Conservation (phyloP, 495 filamentous ascomycete genomes). For the Hyaloscypha hepaticicola region DNA sequence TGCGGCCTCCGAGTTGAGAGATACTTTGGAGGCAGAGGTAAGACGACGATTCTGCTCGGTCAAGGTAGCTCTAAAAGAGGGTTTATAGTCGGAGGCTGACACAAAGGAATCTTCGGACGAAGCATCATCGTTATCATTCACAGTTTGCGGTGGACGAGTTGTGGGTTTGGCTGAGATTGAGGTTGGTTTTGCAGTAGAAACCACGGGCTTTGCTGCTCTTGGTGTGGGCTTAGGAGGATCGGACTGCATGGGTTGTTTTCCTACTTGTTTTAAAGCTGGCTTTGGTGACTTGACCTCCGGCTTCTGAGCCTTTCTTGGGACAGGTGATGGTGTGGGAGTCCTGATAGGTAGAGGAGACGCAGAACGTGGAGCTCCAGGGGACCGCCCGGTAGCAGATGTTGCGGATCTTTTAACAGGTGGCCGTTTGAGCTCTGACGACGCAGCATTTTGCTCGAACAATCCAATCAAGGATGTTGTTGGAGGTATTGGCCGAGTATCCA, state of each 20-base stretch:
- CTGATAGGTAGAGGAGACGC: conserved; percentile 4
- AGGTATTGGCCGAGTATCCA: conserved; percentile 54
- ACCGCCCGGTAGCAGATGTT: background rate
- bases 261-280: conserved; percentile 4
- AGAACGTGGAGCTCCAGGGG: background rate
- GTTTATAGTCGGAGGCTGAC: conserved; percentile 28
- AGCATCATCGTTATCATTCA: conserved; percentile 20
- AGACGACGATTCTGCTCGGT: conserved; percentile 6
- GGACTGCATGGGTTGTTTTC: background rate
- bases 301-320: conserved; percentile 9
- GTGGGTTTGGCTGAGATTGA: conserved; percentile 17
- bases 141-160: background rate
- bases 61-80: conserved; percentile 17
- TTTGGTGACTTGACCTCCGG: conserved; percentile 21
- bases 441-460: conserved; percentile 53
- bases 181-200: conserved; percentile 21
- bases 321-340: conserved; percentile 6
- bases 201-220: conserved; percentile 4
- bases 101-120: conserved; percentile 34
- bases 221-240: background rate
- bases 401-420: conserved; percentile 35
- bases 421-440: conserved; percentile 24
- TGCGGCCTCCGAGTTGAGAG: conserved; percentile 14
- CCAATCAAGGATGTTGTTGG: conserved; percentile 58
- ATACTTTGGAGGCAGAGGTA: conserved; percentile 15